Conservation (phyloP, 1,139 yeast species). For the Saccharomyces hybrid region DNA sequence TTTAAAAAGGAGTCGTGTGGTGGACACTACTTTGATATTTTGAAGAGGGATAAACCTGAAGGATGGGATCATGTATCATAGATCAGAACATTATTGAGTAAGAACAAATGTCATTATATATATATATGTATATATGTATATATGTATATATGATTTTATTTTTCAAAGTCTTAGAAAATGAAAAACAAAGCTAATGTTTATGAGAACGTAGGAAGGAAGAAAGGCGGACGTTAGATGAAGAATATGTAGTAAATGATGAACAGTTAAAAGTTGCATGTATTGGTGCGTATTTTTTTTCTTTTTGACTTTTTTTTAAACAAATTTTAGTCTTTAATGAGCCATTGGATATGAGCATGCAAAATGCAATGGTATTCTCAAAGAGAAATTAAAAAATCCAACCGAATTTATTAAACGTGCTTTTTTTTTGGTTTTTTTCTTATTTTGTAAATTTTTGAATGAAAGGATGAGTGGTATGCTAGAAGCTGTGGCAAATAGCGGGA, state of each 20-base stretch:
- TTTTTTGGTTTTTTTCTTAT: neutral
- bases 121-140: neutral
- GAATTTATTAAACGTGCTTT: neutral
- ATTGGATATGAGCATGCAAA: neutral
- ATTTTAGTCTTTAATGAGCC: neutral
- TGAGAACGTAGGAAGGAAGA: neutral
- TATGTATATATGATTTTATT: neutral
- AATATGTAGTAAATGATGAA: neutral
- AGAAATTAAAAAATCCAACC: neutral
- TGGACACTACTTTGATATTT: slow-evolving; percentile 37
- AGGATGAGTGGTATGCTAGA: neutral
- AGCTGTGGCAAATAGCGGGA: neutral
- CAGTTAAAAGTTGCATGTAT: neutral
- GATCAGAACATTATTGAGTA: neutral
- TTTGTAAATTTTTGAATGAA: neutral
- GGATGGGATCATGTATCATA: slow-evolving; percentile 41
- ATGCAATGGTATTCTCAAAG: neutral
- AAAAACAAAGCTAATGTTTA: neutral
- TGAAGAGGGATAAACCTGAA: slow-evolving; percentile 43
- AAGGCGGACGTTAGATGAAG: neutral
- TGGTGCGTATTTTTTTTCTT: neutral
- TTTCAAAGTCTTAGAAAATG: neutral
- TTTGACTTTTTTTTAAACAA: neutral
- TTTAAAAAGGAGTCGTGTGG: slow-evolving; percentile 57
- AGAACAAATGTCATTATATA: neutral